Evolutionary conservation across 371 early-diverging fungal species (phyloP).

Genomic region (Mortierella sp.): DNA sequence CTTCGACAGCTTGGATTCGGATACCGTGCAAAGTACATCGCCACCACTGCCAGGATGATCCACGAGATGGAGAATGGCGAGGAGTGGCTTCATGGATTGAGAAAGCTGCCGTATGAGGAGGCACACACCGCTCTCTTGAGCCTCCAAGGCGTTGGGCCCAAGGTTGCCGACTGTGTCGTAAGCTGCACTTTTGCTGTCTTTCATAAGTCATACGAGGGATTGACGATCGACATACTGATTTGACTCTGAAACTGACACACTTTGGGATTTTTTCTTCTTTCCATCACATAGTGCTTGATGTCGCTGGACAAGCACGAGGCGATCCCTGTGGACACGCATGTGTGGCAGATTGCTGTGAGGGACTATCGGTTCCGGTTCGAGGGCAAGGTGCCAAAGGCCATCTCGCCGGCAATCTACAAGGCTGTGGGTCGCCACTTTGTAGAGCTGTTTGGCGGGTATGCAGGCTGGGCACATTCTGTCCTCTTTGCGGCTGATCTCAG

Average conservation of each 20-base stretch:
- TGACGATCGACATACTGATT: background rate
- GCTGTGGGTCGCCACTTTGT: conserved; percentile 82
- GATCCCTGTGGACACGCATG: conserved; percentile 97
- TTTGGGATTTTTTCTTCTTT: no score
- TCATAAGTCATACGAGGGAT: background rate
- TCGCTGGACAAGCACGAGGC: conserved; percentile 84
- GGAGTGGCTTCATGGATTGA: conserved; percentile 73
- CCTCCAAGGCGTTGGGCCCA: conserved; percentile 89
- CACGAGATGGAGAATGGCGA: conserved; percentile 62
- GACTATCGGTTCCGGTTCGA: conserved; percentile 76
- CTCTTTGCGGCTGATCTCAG: conserved; percentile 70
- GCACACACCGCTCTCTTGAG: conserved; percentile 74
- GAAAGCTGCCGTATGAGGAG: conserved; percentile 66
- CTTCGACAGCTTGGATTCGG: conserved; percentile 91
- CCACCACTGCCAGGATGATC: conserved; percentile 73
- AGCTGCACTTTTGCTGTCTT: conserved; percentile 13
- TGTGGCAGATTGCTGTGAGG: conserved; percentile 88
- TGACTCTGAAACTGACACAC: no score
- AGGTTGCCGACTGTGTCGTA: conserved; percentile 98
- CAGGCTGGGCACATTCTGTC: conserved; percentile 96
- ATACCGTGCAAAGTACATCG: conserved; percentile 94
- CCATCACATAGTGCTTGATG: conserved; percentile 75
- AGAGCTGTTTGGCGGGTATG: conserved; percentile 83
- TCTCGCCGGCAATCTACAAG: conserved; percentile 77
- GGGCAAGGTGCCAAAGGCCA: conserved; percentile 67